A percentile compares a stretch with the other conserved stretches of the same genome.
phyloP scores from a whole-genome alignment of 148 eudicot genomes.

The Rhododendron molle region DNA sequence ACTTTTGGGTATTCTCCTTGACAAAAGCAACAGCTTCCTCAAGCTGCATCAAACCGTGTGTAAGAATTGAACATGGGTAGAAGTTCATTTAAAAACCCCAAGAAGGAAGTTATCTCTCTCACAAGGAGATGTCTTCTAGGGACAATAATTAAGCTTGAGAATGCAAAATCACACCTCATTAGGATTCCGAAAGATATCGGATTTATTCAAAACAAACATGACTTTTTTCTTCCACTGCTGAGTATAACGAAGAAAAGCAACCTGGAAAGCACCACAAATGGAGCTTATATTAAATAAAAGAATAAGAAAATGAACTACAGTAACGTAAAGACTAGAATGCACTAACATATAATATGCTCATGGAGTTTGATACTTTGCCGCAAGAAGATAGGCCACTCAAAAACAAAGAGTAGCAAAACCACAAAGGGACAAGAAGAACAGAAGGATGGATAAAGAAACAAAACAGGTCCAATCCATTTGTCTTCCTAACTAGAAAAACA shows the following conservation, averaged over 20 bases:
- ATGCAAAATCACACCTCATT: conserved; percentile 46
- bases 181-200: conserved; percentile 63
- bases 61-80: not conserved
- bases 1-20: conserved; percentile 60
- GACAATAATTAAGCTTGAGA: not conserved
- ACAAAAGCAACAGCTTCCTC: conserved; percentile 80
- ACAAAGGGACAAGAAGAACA: not conserved
- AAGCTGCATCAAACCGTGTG: conserved; percentile 50
- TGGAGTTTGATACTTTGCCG: not conserved
- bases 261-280: conserved; percentile 47
- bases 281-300: conserved; percentile 9
- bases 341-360: not conserved
- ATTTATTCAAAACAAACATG: conserved; percentile 84
- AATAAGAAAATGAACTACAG: not conserved
- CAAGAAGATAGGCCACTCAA: not conserved
- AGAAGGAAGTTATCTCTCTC: not conserved
- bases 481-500: not conserved
- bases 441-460: not conserved
- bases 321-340: not conserved
- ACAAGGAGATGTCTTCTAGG: not conserved
- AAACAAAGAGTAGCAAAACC: not conserved
- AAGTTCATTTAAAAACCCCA: not conserved
- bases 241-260: conserved; percentile 84
- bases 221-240: conserved; percentile 96
- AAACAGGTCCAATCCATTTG: not conserved